Conservation (phyloP, 2,329 filamentous ascomycete genomes). For the Spiromastix sp. region DNA sequence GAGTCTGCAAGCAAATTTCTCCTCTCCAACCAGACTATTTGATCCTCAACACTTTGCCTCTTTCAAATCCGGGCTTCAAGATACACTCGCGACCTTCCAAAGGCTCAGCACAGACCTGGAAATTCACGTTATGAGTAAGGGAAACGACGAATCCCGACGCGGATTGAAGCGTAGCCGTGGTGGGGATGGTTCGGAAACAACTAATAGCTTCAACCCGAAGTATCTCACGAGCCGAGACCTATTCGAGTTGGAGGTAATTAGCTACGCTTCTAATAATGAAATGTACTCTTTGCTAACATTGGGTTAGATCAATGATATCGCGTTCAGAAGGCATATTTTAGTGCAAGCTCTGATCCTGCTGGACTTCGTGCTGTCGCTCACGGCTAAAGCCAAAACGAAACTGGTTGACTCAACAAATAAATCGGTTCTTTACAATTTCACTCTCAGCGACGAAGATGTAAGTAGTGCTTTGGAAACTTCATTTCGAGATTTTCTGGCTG, state of each 20-base stretch:
- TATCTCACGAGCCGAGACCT: conserved; percentile 96
- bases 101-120: conserved; percentile 57
- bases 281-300: conserved; percentile 6
- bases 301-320: conserved; percentile 72
- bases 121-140: conserved; percentile 48
- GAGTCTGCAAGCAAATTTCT: conserved; percentile 86
- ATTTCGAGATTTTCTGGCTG: neutral
- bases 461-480: conserved; percentile 18
- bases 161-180: conserved; percentile 61
- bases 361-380: conserved; percentile 89
- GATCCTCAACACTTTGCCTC: conserved; percentile 54
- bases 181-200: conserved; percentile 50
- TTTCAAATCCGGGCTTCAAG: conserved; percentile 54
- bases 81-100: conserved; percentile 66
- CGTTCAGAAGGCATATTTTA: conserved; percentile 86
- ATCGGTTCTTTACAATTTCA: conserved; percentile 75
- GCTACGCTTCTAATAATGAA: neutral
- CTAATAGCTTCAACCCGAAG: conserved; percentile 85
- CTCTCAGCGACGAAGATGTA: conserved; percentile 73
- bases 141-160: conserved; percentile 52
- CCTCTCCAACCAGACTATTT: conserved; percentile 77
- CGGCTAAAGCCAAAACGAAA: conserved; percentile 70
- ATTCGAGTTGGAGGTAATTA: conserved; percentile 77
- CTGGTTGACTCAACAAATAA: conserved; percentile 67
- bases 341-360: conserved; percentile 91